Conservation (phyloP, 495 filamentous ascomycete genomes). For the Xylaria flabelliformis region DNA sequence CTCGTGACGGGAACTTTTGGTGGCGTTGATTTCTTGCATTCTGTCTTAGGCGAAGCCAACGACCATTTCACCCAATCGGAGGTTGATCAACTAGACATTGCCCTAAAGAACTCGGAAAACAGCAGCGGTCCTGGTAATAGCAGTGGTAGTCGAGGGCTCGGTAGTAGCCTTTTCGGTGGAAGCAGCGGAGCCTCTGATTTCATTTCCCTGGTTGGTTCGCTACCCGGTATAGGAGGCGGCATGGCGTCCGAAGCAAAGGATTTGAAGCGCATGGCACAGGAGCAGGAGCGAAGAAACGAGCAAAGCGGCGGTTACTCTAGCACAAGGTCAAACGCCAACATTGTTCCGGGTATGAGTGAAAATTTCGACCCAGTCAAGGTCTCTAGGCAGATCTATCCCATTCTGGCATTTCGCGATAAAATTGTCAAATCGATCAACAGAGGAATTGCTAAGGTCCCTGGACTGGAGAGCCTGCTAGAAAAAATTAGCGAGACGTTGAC, state of each 20-base stretch:
- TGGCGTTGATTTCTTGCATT: conserved; percentile 94
- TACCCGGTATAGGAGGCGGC: conserved; percentile 75
- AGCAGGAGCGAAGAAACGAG: conserved; percentile 70
- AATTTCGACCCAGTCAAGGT: conserved; percentile 85
- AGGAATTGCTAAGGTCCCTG: conserved; percentile 90
- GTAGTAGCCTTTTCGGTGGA: conserved; percentile 45
- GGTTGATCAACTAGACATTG: conserved; percentile 84
- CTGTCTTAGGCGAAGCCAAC: conserved; percentile 92
- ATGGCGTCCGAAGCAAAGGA: conserved; percentile 78
- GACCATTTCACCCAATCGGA: conserved; percentile 97
- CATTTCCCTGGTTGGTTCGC: conserved; percentile 72
- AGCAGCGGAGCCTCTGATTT: conserved; percentile 53
- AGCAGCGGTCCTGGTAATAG: conserved; percentile 32
- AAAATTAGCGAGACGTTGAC: conserved; percentile 92
- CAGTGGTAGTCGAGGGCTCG: conserved; percentile 52
- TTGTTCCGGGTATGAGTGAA: conserved; percentile 70
- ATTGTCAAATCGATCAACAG: conserved; percentile 83
- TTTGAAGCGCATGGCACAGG: conserved; percentile 76
- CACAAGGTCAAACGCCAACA: conserved; percentile 50
- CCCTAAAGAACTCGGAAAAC: conserved; percentile 64
- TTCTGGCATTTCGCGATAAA: conserved; percentile 90
- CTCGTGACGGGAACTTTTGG: conserved; percentile 92
- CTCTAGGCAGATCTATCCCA: conserved; percentile 87
- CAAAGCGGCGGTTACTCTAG: conserved; percentile 32
- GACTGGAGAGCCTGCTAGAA: conserved; percentile 82